Evolutionary conservation across 345 rosid genomes (phyloP).

Genomic region (Brassica juncea): DNA sequence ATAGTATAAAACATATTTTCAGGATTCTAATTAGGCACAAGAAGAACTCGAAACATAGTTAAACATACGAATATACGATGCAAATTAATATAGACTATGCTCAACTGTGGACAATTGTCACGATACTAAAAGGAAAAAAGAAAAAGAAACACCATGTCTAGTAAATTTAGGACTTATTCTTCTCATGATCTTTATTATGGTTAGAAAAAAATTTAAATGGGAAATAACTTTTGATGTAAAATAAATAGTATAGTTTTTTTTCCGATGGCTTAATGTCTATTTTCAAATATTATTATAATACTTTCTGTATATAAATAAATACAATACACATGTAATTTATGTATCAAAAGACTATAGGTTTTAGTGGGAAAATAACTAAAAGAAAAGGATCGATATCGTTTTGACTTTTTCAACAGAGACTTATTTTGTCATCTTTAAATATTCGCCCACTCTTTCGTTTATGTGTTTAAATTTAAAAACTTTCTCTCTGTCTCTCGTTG

Average conservation of each 20-base stretch:
- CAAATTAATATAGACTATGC: slow-evolving; percentile 1
- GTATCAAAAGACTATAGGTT: slow-evolving; percentile 5
- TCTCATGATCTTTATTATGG: slow-evolving; percentile 22
- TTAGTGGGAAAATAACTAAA: not conserved
- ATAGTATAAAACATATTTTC: slow-evolving; percentile 1
- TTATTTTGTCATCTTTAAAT: slow-evolving; percentile 26
- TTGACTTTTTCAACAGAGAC: slow-evolving; percentile 36
- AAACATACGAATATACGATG: not conserved
- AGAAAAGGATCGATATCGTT: not conserved
- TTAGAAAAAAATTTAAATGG: not conserved
- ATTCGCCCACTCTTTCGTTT: slow-evolving; percentile 31
- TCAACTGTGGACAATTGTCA: slow-evolving; percentile 18
- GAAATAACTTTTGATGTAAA: slow-evolving; percentile 20
- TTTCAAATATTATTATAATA: not conserved
- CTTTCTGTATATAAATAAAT: not conserved
- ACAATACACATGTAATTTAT: not conserved
- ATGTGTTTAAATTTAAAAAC: slow-evolving; percentile 23
- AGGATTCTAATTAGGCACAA: not conserved
- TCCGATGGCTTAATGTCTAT: not conserved
- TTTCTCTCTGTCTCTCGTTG: slow-evolving; percentile 43
- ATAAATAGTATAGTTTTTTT: not conserved
- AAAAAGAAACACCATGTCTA: slow-evolving; percentile 10
- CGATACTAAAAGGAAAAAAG: not conserved
- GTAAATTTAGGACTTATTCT: slow-evolving; percentile 18
- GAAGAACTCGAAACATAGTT: not conserved